Evolutionary conservation across 129 eudicot genomes (phyloP).

Genomic region (Calendula officinalis): DNA sequence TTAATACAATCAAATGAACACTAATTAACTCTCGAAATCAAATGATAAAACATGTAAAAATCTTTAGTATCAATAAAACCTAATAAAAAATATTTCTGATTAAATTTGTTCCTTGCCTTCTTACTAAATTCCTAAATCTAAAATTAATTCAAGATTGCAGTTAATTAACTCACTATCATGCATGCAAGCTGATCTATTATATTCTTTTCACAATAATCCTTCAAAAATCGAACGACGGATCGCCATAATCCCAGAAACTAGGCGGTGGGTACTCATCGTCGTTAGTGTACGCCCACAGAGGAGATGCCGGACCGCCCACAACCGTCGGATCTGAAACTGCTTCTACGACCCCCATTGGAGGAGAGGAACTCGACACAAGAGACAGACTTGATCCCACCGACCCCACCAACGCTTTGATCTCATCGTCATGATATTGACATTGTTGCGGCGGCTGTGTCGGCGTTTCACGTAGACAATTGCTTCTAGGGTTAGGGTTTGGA

Average conservation of each 20-base stretch:
- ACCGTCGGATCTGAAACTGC: slow-evolving; percentile 42
- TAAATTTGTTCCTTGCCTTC: not conserved
- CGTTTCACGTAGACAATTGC: not conserved
- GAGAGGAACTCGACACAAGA: slow-evolving; percentile 13
- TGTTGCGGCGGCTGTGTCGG: not conserved
- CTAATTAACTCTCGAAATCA: slow-evolving; percentile 12
- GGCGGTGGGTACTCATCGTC: slow-evolving; percentile 53
- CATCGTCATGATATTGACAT: slow-evolving; percentile 30
- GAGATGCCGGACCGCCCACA: slow-evolving; percentile 31
- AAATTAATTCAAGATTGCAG: not conserved
- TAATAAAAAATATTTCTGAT: not conserved
- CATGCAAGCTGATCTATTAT: slow-evolving; percentile 6
- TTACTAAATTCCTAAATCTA: slow-evolving; percentile 11
- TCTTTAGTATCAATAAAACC: slow-evolving; percentile 8
- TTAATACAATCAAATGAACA: slow-evolving; percentile 1
- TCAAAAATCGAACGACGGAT: slow-evolving; percentile 59
- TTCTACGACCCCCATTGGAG: slow-evolving; percentile 13
- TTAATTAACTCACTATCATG: not conserved
- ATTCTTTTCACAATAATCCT: not conserved
- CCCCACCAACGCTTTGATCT: slow-evolving; percentile 41
- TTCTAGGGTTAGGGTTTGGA: slow-evolving; percentile 33
- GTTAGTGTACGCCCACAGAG: slow-evolving; percentile 37
- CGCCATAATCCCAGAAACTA: slow-evolving; percentile 59
- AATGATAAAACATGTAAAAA: slow-evolving; percentile 10
- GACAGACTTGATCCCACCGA: slow-evolving; percentile 48